phyloP scores from a whole-genome alignment of 768 basidiomycete genomes.

The Xerocomus spinulosus region DNA sequence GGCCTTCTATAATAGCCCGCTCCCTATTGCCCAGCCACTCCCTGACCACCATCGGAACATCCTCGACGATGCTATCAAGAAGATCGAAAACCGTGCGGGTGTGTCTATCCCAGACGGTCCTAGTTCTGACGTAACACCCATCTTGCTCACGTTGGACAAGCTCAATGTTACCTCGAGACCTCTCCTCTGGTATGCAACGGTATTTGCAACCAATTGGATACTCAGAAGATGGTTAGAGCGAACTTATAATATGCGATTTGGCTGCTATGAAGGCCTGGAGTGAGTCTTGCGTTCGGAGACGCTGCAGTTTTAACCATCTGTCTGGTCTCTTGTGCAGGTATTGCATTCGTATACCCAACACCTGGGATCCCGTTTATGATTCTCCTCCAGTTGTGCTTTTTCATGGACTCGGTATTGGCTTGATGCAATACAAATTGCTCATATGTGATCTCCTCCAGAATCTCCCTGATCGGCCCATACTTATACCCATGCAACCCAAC shows the following conservation, averaged over 20 bases:
- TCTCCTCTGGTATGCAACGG: conserved; percentile 53
- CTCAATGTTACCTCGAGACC: conserved; percentile 70
- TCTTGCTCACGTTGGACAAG: conserved; percentile 75
- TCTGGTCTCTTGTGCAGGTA: conserved; percentile 51
- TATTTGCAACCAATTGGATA: conserved; percentile 45
- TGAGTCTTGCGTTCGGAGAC: conserved; percentile 32
- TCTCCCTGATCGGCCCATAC: conserved; percentile 64
- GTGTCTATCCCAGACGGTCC: conserved; percentile 57
- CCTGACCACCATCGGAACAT: conserved; percentile 42
- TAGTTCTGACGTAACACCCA: conserved; percentile 45
- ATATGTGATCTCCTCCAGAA: conserved; percentile 52
- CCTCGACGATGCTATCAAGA: conserved; percentile 55
- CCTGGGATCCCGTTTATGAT: conserved; percentile 56
- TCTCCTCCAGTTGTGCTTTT: conserved; percentile 75
- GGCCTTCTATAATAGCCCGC: conserved; percentile 68
- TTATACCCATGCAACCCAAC: conserved; percentile 79
- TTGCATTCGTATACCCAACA: conserved; percentile 62
- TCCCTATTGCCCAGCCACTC: conserved; percentile 49
- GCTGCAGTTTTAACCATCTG: not conserved
- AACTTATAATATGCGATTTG: conserved; percentile 41
- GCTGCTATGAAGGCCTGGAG: conserved; percentile 64
- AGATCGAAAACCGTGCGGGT: conserved; percentile 72
- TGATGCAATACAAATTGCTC: conserved; percentile 64
- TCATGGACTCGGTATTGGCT: conserved; percentile 85
- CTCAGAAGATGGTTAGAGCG: conserved; percentile 42